Percentiles rank a stretch among this genome's conserved stretches.
Evolutionary conservation across 441 rosid genomes (phyloP).

Genomic region (Populus hybrid): DNA sequence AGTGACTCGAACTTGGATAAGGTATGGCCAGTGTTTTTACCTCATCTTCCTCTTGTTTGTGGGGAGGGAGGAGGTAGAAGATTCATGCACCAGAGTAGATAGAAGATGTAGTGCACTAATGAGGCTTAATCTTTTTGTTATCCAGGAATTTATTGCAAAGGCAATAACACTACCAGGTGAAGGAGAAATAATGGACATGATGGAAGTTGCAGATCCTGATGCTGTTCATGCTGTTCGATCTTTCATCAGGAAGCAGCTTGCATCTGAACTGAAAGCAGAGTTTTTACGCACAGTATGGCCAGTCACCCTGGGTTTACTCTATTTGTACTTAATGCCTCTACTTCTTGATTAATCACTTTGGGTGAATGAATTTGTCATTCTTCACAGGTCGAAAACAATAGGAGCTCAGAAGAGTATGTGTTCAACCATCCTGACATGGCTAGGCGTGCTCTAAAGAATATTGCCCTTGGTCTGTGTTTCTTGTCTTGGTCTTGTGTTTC

Average conservation of each 20-base stretch:
- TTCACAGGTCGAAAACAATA: conserved; percentile 65
- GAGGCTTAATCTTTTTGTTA: conserved; percentile 13
- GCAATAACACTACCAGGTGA: conserved; percentile 91
- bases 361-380: conserved; percentile 9
- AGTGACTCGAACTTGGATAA: conserved; percentile 71
- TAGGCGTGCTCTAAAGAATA: conserved; percentile 82
- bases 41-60: not conserved
- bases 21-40: conserved; percentile 33
- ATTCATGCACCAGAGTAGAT: not conserved
- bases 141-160: conserved; percentile 86
- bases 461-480: conserved; percentile 65
- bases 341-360: conserved; percentile 1
- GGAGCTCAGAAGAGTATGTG: conserved; percentile 68
- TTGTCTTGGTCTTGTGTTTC: conserved; percentile 49
- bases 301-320: not conserved
- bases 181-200: conserved; percentile 98
- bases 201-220: conserved; percentile 96
- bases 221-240: conserved; percentile 88
- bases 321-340: not conserved
- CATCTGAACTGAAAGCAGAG: conserved; percentile 77
- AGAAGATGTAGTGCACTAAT: conserved; percentile 8
- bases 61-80: not conserved
- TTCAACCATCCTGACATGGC: conserved; percentile 85
- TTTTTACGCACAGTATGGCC: conserved; percentile 60
- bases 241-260: conserved; percentile 85